A percentile compares a stretch with the other conserved stretches of the same genome.
Conservation (phyloP, 1,139 yeast species). For the Spathaspora jeffriesii region DNA sequence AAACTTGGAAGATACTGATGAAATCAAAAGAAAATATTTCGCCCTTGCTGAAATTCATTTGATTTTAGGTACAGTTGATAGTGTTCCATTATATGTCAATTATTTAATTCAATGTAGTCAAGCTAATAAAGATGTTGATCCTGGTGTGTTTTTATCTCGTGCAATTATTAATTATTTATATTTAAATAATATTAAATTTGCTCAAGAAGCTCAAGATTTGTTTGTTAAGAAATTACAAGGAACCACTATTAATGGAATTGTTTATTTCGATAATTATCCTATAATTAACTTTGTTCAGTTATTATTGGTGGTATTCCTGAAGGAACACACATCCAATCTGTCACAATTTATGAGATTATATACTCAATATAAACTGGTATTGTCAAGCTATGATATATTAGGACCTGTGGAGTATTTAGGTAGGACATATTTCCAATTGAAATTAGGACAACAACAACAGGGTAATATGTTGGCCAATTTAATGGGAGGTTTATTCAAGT, state of each 20-base stretch:
- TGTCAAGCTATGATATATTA: conserved; percentile 30
- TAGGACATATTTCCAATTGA: conserved; percentile 38
- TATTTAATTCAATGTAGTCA: conserved; percentile 46
- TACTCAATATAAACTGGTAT: conserved; percentile 31
- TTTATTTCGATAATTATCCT: conserved; percentile 25
- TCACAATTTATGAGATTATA: conserved; percentile 54
- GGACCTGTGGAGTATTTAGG: conserved; percentile 52
- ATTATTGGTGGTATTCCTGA: conserved; percentile 60
- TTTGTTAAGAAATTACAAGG: conserved; percentile 32
- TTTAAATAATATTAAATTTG: conserved; percentile 62
- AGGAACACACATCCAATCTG: conserved; percentile 48
- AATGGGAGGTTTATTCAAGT: conserved; percentile 77
- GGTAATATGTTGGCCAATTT: conserved; percentile 77
- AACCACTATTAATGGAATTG: conserved; percentile 13
- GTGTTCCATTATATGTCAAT: conserved; percentile 53
- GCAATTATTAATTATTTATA: conserved; percentile 72
- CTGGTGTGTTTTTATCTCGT: conserved; percentile 57
- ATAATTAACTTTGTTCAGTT: conserved; percentile 72
- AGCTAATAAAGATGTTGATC: conserved; percentile 32
- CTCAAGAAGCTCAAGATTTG: conserved; percentile 40
- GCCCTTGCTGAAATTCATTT: conserved; percentile 56
- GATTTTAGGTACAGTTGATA: conserved; percentile 65
- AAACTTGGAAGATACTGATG: conserved; percentile 21
- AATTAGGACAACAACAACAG: conserved; percentile 55
- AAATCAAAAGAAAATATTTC: conserved; percentile 33